Evolutionary conservation across 805 yeast genomes (phyloP), one percentile per base, ranked within the genome.

Genomic region (Pichia rugopelliculosa): DNA sequence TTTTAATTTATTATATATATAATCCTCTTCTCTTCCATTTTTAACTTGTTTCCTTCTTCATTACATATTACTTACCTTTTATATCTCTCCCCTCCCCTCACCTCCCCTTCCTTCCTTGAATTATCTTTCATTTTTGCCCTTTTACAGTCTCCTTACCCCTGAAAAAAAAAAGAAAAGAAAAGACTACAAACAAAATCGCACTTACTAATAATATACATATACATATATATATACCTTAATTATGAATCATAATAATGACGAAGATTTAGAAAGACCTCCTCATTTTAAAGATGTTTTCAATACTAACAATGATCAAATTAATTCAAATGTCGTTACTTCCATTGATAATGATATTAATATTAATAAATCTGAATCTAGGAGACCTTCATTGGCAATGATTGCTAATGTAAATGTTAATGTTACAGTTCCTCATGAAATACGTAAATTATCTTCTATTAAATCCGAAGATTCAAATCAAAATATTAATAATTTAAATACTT

Each of bases 261-360:
- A 30, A 48, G 69, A 67, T 47, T 24, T 55, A 44, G 48, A 57
- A 45, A 54, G 56, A 49, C 48, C 65, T 49, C 58, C 63, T 6
- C 62, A 58, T 39, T 60, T 53, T 62, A 68, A 61, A 55, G 62
- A 58, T 55, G 73, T 54, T 58, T 67, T 47, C 52, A 66, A 48
- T 6, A 36, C 21, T 17, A 36, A 48, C 7, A 48, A 49, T 8
- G 51, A 43, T 13, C 23, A 50, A 12, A 34, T 50, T 12, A 36
- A 52, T 4, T 33, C 49, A 8, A 51, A 43, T 27, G 46, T 53
- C 1, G 57, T 53, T 21, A 55, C 54, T n/a, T 60, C 34, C 18
- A n/a, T 30, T 6, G 34, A 30, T 30, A 30, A 30, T n/a, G 34
- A 30, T n/a, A 5, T 30, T 8, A 30, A 30, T n/a, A 30, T 30